Evolutionary conservation across 352 stramenopile species (phyloP), one percentile per base, ranked within the genome.

Genomic region (Globisporangium iwayamae): DNA sequence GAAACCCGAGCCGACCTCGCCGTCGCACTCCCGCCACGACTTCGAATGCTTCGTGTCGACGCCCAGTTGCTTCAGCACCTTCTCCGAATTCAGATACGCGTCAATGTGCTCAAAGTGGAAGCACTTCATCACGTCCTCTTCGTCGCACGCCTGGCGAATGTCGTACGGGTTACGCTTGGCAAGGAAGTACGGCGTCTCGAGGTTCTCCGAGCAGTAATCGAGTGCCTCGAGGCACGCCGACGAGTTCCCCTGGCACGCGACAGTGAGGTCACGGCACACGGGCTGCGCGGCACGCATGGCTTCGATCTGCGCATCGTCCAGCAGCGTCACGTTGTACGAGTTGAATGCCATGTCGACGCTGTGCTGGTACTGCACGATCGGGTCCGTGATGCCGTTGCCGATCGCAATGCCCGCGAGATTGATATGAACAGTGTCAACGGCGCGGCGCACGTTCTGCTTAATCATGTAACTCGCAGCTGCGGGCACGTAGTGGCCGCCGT

Each of bases 11-110:
- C 97, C 95, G n/a, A 99, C 90, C 3, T 87, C 76, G 62, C 89
- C 90, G 77, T 98, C 98, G 66, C 96, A 99, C 34, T 90, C 84
- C 28, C 89, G 66, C 96, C 96, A 99, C 38, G 82, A 57, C 57
- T 85, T 74, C 0, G 78, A 78, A 55, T 78, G 73, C 48, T 69
- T 60, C 13, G 75, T 70, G 59, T 91, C 71, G 14, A 90, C 64
- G 8, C 71, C 66, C 34, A 89, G 67, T 10, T 74, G 41, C 30
- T 50, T 20, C 14, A 81, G 36, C n/a, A 79, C 70, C 32, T 36
- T 51, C 18, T 78, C 72, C 8, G 62, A 70, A 57, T 98, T 98
- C 20, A 94, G 61, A 65, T 83, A 94, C 59, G 70, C 55, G 54
- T 78, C 73, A 54, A 94, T 76, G 72, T 89, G 70, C 32, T 79